Evolutionary conservation across 164 flowering plant genomes (phyloP).

Genomic region (Taxillus chinensis): DNA sequence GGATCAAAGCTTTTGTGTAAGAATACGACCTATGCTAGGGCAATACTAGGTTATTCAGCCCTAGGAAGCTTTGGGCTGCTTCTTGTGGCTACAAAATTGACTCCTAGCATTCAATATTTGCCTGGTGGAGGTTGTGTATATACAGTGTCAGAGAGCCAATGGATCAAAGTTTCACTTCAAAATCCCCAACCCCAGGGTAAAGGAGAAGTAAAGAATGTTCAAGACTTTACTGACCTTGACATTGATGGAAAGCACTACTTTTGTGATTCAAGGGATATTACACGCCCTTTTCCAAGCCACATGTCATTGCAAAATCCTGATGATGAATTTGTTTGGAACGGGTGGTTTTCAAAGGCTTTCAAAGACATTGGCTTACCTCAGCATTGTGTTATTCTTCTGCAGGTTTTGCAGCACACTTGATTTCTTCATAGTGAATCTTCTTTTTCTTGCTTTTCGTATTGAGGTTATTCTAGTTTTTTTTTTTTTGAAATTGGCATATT

Average conservation of each 20-base stretch:
- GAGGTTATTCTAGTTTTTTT: background rate
- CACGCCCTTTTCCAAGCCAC: constrained; percentile 87
- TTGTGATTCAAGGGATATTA: constrained; percentile 88
- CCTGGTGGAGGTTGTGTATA: constrained; percentile 92
- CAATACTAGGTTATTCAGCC: constrained; percentile 84
- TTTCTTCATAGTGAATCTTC: constrained; percentile 7
- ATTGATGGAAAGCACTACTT: constrained; percentile 97
- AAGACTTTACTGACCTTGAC: constrained; percentile 75
- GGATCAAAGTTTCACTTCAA: constrained; percentile 79
- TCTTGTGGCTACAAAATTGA: constrained; percentile 76
- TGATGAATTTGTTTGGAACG: constrained; percentile 95
- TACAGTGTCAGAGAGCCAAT: constrained; percentile 79
- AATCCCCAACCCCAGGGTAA: constrained; percentile 78
- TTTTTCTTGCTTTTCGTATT: background rate
- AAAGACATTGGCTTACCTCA: constrained; percentile 68
- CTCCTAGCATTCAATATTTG: constrained; percentile 53
- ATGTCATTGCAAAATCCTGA: constrained; percentile 70
- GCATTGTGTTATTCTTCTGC: constrained; percentile 85
- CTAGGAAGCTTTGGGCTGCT: constrained; percentile 71
- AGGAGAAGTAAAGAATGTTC: constrained; percentile 78
- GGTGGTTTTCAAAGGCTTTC: constrained; percentile 78
- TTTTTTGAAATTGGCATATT: too few relatives aligned
- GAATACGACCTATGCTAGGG: constrained; percentile 50
- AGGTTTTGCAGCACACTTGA: constrained; percentile 52
- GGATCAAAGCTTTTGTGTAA: constrained; percentile 66